Evolutionary conservation across 1,284 basidiomycete species (phyloP), one percentile per base, ranked within the genome.

Genomic region (Retiboletus fuscus): DNA sequence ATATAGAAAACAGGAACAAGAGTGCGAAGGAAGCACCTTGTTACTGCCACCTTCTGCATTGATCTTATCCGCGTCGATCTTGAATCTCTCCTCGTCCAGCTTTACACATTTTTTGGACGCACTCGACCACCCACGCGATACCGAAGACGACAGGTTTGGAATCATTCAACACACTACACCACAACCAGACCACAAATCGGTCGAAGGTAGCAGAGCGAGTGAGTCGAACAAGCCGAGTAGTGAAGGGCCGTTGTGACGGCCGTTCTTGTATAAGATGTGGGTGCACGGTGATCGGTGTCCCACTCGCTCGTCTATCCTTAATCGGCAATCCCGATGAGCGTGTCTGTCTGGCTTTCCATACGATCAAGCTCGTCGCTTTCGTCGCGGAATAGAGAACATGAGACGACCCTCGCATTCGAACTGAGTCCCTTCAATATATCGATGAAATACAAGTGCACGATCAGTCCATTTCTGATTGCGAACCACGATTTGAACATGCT

Each of bases 181-280:
- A 20, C 30, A 57, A 13, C 51, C 16, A 16, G 15, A n/a, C 43
- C 46, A 34, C 67, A 15, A 44, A 47, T 22, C 34, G 13, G 15
- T 28, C 63, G 10, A 18, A 55, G 3, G 49, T 12, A 44, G 11
- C n/a, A 3, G 43, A 26, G 34, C 65, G 20, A 74, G 15, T 22
- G 13, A 16, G n/a, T 8, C 1, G 26, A 61, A 43, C 4, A 24
- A 26, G n/a, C 39, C 30, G 22, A 24, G 18, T 39, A 41, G 57
- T 20, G 28, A 65, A 90, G 93, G 83, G 3, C 96, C 96, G 70
- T 95, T 93, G 86, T 97, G 64, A 90, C 94, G 83, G 3, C 96
- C 96, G 70, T 95, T 93, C 86, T 97, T 98, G 83, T 90, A 98
- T 24, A 98, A 89, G 71, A 98, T 91, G 81, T 98, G 96, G 0